These are phyloP conservation scores for Colletotrichum coccodes DNA, from an alignment of 2,329 filamentous ascomycete species.

Conservation along the genomic window DNA sequence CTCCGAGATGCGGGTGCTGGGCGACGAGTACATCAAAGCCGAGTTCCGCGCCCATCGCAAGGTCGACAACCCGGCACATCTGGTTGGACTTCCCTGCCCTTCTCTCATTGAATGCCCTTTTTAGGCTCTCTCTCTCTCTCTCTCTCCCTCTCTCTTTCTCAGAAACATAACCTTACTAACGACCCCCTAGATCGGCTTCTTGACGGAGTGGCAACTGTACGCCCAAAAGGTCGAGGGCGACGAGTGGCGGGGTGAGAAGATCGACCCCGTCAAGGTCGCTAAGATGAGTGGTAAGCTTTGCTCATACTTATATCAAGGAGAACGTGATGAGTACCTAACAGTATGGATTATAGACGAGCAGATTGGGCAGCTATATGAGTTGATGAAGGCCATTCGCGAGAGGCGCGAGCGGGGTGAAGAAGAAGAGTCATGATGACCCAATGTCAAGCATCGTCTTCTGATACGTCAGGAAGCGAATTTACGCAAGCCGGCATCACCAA, in stretches of 20 bases:
- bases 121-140: neutral
- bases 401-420: constrained; percentile 39
- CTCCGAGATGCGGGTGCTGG: constrained; percentile 79
- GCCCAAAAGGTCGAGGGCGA: constrained; percentile 93
- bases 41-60: constrained; percentile 88
- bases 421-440: constrained; percentile 37
- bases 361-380: constrained; percentile 90
- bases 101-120: neutral
- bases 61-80: constrained; percentile 90
- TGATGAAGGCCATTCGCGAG: constrained; percentile 83
- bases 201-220: constrained; percentile 96
- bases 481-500: neutral
- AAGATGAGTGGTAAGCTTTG: constrained; percentile 87
- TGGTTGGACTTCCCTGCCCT: constrained; percentile 65
- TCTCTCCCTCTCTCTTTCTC: neutral
- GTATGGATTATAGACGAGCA: constrained; percentile 77
- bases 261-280: constrained; percentile 85
- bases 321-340: neutral
- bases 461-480: neutral
- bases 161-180: neutral
- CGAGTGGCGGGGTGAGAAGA: constrained; percentile 82
- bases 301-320: neutral
- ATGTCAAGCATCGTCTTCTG: neutral
- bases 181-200: constrained; percentile 82
- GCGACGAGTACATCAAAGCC: constrained; percentile 91